Evolutionary conservation across 1,284 basidiomycete species (phyloP).

Genomic region (Cutaneotrichosporon spelunceum): DNA sequence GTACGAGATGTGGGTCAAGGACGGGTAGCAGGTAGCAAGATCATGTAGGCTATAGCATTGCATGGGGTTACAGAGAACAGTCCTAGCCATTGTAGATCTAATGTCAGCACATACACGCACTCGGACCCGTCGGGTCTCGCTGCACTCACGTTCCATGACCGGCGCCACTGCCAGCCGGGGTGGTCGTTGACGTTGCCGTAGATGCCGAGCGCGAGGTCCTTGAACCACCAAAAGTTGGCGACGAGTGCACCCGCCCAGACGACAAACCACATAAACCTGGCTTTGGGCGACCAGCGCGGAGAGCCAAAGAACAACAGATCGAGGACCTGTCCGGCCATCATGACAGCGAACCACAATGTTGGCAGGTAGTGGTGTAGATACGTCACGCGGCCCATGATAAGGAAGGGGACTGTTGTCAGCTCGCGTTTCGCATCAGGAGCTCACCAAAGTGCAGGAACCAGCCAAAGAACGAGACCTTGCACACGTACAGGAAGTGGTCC

Average conservation of each 20-base stretch:
- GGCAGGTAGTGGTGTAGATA: conserved; percentile 63
- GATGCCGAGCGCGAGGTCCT: conserved; percentile 80
- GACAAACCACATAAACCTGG: conserved; percentile 71
- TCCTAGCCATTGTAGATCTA: conserved; percentile 32
- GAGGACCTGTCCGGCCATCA: conserved; percentile 84
- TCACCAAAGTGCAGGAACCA: conserved; percentile 88
- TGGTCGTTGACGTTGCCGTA: conserved; percentile 75
- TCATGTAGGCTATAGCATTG: conserved; percentile 16
- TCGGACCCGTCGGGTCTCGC: background rate
- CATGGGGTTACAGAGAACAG: conserved; percentile 2
- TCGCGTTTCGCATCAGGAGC: conserved; percentile 35
- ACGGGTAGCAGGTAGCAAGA: conserved; percentile 33
- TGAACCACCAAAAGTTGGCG: conserved; percentile 90
- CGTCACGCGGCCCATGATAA: conserved; percentile 83
- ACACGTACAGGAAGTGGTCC: conserved; percentile 91
- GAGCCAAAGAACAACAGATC: conserved; percentile 88
- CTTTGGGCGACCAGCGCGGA: conserved; percentile 58
- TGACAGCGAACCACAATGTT: conserved; percentile 89
- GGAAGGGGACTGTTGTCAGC: conserved; percentile 69
- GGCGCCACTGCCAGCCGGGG: conserved; percentile 73
- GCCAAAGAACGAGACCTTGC: conserved; percentile 84
- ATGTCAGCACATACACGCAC: background rate
- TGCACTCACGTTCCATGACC: conserved; percentile 45
- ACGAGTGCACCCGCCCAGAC: conserved; percentile 63
- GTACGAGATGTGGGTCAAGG: conserved; percentile 82